A percentile compares a stretch with the other conserved stretches of the same genome.
Conservation (phyloP, 139 green algal species). For the Medakamo hakoo region DNA sequence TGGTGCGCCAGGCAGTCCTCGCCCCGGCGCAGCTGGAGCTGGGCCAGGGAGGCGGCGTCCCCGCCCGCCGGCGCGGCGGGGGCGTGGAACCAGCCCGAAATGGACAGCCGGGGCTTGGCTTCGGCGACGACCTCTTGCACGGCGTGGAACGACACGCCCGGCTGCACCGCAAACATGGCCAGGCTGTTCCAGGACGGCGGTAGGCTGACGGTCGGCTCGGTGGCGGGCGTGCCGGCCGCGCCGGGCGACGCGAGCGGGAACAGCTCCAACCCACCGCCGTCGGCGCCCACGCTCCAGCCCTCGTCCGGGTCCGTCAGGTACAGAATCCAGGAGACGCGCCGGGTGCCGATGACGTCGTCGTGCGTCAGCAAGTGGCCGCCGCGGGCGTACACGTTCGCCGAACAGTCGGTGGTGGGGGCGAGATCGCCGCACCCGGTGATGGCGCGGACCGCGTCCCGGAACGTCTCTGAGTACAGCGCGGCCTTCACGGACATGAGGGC, state of each 20-base stretch:
- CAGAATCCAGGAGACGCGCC: slow-evolving; percentile 73
- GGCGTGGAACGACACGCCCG: slow-evolving; percentile 63
- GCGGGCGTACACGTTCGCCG: slow-evolving; percentile 67
- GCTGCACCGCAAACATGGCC: slow-evolving; percentile 68
- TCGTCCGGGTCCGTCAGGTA: slow-evolving; percentile 83
- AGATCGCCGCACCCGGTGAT: slow-evolving; percentile 55
- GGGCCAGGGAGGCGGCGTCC: slow-evolving; percentile 41
- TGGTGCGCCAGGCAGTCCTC: slow-evolving; percentile 22
- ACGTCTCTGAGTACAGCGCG: slow-evolving; percentile 52
- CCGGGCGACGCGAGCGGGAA: slow-evolving; percentile 38
- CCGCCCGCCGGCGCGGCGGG: slow-evolving; percentile 12
- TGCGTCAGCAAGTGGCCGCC: slow-evolving; percentile 64
- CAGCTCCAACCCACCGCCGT: slow-evolving; percentile 75
- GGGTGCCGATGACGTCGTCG: slow-evolving; percentile 79
- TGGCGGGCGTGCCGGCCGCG: slow-evolving; percentile 19
- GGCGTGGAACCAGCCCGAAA: slow-evolving; percentile 74
- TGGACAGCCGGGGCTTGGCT: slow-evolving; percentile 43
- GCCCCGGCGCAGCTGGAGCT: slow-evolving; percentile 37
- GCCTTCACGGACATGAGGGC: slow-evolving; percentile 45
- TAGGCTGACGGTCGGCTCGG: slow-evolving; percentile 21
- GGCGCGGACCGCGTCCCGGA: slow-evolving; percentile 30
- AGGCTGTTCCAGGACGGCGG: slow-evolving; percentile 62
- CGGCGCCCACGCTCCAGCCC: slow-evolving; percentile 38
- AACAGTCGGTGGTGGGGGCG: slow-evolving; percentile 58
- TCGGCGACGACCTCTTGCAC: slow-evolving; percentile 50